Base-by-base conservation (phyloP, 2,329 filamentous ascomycete species). In the Stachybotrys elegans region DNA sequence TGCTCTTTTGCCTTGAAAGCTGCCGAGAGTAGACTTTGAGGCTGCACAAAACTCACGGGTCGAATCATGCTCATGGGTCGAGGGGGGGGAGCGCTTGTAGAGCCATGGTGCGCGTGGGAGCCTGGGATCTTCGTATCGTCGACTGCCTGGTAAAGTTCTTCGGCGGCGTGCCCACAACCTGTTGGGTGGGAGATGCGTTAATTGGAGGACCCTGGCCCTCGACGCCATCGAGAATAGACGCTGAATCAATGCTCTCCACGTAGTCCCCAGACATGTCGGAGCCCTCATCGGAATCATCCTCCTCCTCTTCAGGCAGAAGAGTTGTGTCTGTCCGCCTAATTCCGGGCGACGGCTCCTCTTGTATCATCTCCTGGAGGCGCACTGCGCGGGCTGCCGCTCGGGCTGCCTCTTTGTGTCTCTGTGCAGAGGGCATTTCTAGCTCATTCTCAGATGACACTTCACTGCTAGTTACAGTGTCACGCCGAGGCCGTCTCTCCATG, bases 371-470 rank as follows among this genome's bases (percentile, higher is more conserved):
- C 44, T 68, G 60, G 42, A 68, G 53, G 41, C 61, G 57, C 20
- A 65, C 58, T 11, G 58, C 60, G 42, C 59, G 59, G 6, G 78
- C 72, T 7, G 78, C 78, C 27, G 79, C 75, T 37, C 76, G 74
- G 2, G 79, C 73, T 3, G 77, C 78, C 48, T 84, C 79, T 39
- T 79, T 72, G 47, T 83, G 78, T 52, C 75, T 76, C 50, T 83
- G 80, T 56, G 82, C 86, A 2, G 75, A 75, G 0, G 80, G 77
- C 1, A 80, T 75, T 53, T 88, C 86, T 37, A 86, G 76, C 55
- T 92, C 87, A 54, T 88, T 90, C 49, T 92, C 87, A 0, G 86
- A 91, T 0, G 86, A 91, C 54, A 92, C 80, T 53, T 92, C 87
- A 56, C 86, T 90, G 64, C 86, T 89, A 2, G 87, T 91, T 38